Evolutionary conservation across 2,329 filamentous ascomycete species (phyloP).

Genomic region (Alternaria tenuissima): DNA sequence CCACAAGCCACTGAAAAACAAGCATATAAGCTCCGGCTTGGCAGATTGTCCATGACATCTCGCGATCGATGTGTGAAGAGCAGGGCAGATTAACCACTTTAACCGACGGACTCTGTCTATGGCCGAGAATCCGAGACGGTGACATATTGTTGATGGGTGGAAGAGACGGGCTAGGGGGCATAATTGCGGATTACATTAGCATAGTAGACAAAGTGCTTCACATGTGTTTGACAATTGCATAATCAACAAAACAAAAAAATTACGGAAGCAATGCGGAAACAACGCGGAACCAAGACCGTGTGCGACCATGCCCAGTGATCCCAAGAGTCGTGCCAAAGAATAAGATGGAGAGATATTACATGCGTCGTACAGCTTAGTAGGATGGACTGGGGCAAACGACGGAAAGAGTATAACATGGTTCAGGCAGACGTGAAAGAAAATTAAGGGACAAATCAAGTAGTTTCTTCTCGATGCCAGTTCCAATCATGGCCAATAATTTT

Average conservation of each 20-base stretch:
- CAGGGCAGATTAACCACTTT: too few relatives aligned
- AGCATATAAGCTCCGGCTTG: neutral
- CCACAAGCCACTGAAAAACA: neutral
- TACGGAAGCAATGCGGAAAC: neutral
- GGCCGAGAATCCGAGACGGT: too few relatives aligned
- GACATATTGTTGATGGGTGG: too few relatives aligned
- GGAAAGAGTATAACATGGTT: too few relatives aligned
- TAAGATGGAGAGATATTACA: neutral
- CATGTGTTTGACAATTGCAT: constrained; percentile 2
- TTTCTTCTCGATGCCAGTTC: neutral
- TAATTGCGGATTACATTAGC: too few relatives aligned
- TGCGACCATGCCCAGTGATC: neutral
- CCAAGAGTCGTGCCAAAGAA: neutral
- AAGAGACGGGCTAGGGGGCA: too few relatives aligned
- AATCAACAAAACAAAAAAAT: neutral
- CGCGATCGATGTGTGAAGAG: neutral
- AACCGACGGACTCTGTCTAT: too few relatives aligned
- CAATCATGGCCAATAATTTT: neutral
- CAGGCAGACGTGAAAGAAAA: too few relatives aligned
- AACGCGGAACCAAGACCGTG: neutral
- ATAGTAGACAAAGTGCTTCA: neutral
- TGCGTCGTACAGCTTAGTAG: too few relatives aligned
- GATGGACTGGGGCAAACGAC: too few relatives aligned
- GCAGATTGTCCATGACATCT: neutral
- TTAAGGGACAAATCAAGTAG: too few relatives aligned